phyloP scores from a whole-genome alignment of 192 early-diverging fungal genomes.

The Dimargaris cristalligena region DNA sequence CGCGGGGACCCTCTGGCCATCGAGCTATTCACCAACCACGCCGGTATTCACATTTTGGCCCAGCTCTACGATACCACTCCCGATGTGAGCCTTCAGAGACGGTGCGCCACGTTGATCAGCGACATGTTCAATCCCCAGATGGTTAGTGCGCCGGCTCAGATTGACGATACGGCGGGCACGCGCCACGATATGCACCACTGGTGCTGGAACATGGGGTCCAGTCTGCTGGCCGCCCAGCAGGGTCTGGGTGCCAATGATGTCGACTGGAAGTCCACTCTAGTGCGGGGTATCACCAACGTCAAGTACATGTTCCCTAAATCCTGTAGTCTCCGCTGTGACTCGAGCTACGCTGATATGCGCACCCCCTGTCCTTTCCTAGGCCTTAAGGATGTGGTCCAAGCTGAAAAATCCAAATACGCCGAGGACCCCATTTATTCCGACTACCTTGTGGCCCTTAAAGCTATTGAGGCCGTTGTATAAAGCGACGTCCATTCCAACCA shows the following conservation, averaged over 20 bases:
- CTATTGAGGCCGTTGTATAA: no score
- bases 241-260: not conserved
- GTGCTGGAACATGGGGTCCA: conserved; percentile 5
- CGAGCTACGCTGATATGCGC: not conserved
- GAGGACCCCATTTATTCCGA: not conserved
- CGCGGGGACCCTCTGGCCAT: conserved; percentile 21
- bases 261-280: conserved; percentile 5
- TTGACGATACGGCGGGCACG: not conserved
- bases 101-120: conserved; percentile 2
- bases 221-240: not conserved
- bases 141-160: not conserved
- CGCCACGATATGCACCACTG: conserved; percentile 8
- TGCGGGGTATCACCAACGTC: not conserved
- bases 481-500: no score
- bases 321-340: not conserved
- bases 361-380: not conserved
- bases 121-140: conserved; percentile 7
- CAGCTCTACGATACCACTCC: conserved; percentile 1
- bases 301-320: not conserved
- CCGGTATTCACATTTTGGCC: conserved; percentile 15
- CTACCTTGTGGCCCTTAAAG: not conserved
- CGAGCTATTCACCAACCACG: conserved; percentile 18
- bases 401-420: not conserved
- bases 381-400: not conserved
- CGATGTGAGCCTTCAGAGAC: not conserved